Base-by-base conservation (phyloP, 345 rosid species). In the Citrus cavaleriei region DNA sequence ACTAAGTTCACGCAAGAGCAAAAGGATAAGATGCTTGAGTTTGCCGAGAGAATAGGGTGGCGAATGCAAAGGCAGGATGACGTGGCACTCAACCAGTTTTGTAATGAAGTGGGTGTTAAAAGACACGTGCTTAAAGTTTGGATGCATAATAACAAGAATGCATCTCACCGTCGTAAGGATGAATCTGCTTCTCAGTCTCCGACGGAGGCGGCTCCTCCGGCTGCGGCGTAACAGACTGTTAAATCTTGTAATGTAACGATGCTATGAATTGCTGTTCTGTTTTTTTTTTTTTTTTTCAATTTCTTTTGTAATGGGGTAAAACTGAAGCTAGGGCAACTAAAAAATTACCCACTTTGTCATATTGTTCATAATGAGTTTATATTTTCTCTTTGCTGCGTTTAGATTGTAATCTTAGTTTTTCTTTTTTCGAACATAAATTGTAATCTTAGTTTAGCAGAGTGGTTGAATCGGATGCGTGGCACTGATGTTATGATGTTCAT, bases 71-170 rank as follows among this genome's bases (percentile, higher is more conserved):
- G 78, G 72, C 78, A 77, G 10, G 86, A 88, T 49, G 86, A 86
- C 10, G 79, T 72, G 10, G 81, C 58, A 28, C 78, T 88, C 19
- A 82, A 83, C 28, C 81, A 80, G 74, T 88, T 88, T 70, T 88
- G 88, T 37, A 70, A 72, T 18, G 85, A 86, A 68, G 79, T 82
- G 22, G 91, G 91, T 2, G 80, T 88, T 12, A 82, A 81, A 46
- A 78, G 85, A 13, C 82, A 80, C 25, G 91, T 86, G 72, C 82
- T 88, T 21, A 88, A 83, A 58, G 91, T 86, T 3, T 88, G 91
- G 91, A 86, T 88, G 91, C 91, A 88, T 70, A 88, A 88, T 76
- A 88, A 88, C 81, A 88, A 86, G 91, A 77, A 77, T 32, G 58
- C 77, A 4, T 46, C 51, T 13, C 74, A 68, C 63, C 70, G 79